Conservation (phyloP, 2,329 filamentous ascomycete species). For the Dothiorella sarmentorum region DNA sequence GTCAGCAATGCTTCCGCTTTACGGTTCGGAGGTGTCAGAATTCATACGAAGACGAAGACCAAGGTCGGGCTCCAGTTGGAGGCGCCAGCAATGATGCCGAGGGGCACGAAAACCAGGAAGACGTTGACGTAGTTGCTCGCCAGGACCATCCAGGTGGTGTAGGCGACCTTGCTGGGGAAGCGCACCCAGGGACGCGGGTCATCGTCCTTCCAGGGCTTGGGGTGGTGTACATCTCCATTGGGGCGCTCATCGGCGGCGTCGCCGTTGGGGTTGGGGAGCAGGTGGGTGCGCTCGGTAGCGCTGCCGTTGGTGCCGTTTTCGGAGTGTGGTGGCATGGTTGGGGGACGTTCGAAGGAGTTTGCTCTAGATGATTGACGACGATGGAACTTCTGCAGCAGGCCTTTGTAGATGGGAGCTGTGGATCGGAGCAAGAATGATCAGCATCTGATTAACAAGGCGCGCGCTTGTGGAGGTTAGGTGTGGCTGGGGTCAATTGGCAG, state of each 20-base stretch:
- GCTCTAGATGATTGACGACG: constrained; percentile 10
- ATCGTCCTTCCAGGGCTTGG: constrained; percentile 12
- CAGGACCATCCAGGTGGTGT: constrained; percentile 43
- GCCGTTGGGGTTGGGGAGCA: not conserved
- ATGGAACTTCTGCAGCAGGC: constrained; percentile 12
- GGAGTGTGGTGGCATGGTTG: constrained; percentile 13
- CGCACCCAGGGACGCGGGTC: constrained; percentile 25
- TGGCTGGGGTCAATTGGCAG: constrained; percentile 1
- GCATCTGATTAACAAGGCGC: constrained; percentile 9
- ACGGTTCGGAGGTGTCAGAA: not conserved
- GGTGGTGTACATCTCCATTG: not conserved
- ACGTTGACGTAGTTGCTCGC: constrained; percentile 62
- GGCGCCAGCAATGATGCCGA: constrained; percentile 66
- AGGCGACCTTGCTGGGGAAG: constrained; percentile 30
- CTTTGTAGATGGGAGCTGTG: constrained; percentile 14
- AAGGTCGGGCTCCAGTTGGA: constrained; percentile 62
- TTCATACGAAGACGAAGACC: constrained; percentile 59
- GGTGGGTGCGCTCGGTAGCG: not conserved
- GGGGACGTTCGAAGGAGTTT: not conserved
- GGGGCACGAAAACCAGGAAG: constrained; percentile 68
- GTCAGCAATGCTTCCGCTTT: not conserved
- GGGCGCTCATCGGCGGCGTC: not conserved
- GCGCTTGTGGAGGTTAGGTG: not conserved
- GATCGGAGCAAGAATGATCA: not conserved
- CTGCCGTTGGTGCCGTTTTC: constrained; percentile 7